A percentile compares a stretch with the other conserved stretches of the same genome.
These are phyloP conservation scores for Salicornia ramosissima DNA, from an alignment of 148 eudicot species.

Conservation along the genomic window DNA sequence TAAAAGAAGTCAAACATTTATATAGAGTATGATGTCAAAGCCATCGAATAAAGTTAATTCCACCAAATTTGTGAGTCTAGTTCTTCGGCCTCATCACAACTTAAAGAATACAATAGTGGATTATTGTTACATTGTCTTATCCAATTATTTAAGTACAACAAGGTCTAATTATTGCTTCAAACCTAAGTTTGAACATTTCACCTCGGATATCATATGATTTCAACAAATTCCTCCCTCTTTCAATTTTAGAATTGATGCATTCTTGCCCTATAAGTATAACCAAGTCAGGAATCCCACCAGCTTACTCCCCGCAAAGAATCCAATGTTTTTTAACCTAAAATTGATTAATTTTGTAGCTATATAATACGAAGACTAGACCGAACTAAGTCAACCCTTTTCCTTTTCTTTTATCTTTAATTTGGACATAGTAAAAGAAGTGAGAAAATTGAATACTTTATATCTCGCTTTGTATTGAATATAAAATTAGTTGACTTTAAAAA, in stretches of 20 bases:
- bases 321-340: neutral
- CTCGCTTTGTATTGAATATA: too few relatives aligned
- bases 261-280: neutral
- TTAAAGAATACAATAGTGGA: neutral
- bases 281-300: neutral
- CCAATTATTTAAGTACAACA: constrained; percentile 1
- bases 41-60: neutral
- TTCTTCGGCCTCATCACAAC: neutral
- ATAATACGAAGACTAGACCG: neutral
- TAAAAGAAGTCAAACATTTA: neutral
- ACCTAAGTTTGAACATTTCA: constrained; percentile 10
- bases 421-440: neutral
- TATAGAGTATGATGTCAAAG: neutral
- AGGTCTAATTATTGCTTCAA: constrained; percentile 11
- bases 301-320: neutral
- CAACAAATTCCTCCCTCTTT: neutral
- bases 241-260: neutral
- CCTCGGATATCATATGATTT: neutral
- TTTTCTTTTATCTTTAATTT: too few relatives aligned
- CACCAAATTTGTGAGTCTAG: neutral
- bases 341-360: constrained; percentile 4
- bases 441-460: neutral
- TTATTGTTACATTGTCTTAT: neutral
- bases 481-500: too few relatives aligned
- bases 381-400: neutral